A percentile compares a stretch with the other conserved stretches of the same genome.
These are phyloP conservation scores for Coemansia guatemalensis DNA, from an alignment of 192 early-diverging fungal genomes.

Conservation along the genomic window DNA sequence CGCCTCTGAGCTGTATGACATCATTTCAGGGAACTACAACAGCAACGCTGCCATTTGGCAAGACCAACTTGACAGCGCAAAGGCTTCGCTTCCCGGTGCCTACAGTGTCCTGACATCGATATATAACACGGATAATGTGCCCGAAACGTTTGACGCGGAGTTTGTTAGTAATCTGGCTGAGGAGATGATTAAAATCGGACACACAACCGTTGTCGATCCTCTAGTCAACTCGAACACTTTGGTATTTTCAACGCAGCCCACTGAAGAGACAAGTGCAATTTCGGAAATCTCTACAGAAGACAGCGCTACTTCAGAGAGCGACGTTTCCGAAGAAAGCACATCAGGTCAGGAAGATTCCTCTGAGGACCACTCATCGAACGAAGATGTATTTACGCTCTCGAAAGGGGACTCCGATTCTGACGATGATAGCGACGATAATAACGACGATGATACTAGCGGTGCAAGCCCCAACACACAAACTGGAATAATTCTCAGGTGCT, in stretches of 20 bases:
- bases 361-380: neutral
- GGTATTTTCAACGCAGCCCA: neutral
- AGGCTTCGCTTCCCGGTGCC: conserved; percentile 24
- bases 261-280: neutral
- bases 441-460: neutral
- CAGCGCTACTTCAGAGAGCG: neutral
- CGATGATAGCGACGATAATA: neutral
- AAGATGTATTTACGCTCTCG: neutral
- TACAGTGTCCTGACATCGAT: conserved; percentile 25
- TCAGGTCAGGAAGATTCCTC: neutral
- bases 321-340: neutral
- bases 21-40: conserved; percentile 31
- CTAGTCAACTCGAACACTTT: neutral
- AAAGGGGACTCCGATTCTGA: neutral
- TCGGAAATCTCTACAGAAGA: neutral
- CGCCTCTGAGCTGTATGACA: conserved; percentile 17
- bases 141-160: conserved; percentile 24
- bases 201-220: conserved; percentile 27
- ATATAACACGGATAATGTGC: conserved; percentile 15
- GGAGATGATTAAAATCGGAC: conserved; percentile 32
- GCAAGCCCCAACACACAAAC: neutral
- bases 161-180: conserved; percentile 30
- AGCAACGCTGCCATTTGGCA: conserved; percentile 28
- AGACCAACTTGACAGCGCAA: conserved; percentile 20
- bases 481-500: neutral